Evolutionary conservation across 1,139 yeast species (phyloP).

Genomic region (Chernovozyma sophiae-reginae): DNA sequence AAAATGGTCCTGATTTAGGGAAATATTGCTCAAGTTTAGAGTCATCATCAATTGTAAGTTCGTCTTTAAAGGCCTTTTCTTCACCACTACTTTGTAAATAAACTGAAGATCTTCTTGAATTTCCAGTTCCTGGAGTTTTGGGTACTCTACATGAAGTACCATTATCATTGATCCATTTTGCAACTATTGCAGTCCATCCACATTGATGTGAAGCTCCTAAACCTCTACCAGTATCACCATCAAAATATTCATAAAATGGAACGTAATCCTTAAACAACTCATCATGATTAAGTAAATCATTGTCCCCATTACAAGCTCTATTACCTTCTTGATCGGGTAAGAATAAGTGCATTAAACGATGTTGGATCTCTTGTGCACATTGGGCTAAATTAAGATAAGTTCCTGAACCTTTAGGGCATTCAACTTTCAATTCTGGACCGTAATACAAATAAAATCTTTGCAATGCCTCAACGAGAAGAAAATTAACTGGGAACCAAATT

Average conservation of each 20-base stretch:
- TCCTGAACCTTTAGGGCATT: slow-evolving; percentile 90
- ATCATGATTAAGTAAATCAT: slow-evolving; percentile 60
- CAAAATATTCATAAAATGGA: slow-evolving; percentile 86
- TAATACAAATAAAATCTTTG: slow-evolving; percentile 88
- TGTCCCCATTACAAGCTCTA: slow-evolving; percentile 79
- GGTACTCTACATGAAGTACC: slow-evolving; percentile 64
- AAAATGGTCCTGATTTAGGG: slow-evolving; percentile 52
- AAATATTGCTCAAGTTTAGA: slow-evolving; percentile 31
- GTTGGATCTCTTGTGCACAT: slow-evolving; percentile 89
- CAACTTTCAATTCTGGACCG: slow-evolving; percentile 82
- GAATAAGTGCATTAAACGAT: slow-evolving; percentile 77
- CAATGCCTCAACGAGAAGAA: slow-evolving; percentile 80
- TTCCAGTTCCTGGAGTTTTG: slow-evolving; percentile 49
- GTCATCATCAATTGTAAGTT: slow-evolving; percentile 23
- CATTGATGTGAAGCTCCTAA: slow-evolving; percentile 94
- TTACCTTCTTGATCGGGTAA: slow-evolving; percentile 66
- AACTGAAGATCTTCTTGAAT: slow-evolving; percentile 23
- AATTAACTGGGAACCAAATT: slow-evolving; percentile 96
- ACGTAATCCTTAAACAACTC: slow-evolving; percentile 72
- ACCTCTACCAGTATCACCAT: slow-evolving; percentile 95
- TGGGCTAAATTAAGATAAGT: slow-evolving; percentile 78
- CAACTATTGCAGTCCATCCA: slow-evolving; percentile 96
- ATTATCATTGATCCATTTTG: slow-evolving; percentile 89
- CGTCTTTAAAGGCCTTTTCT: slow-evolving; percentile 8
- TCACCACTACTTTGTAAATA: slow-evolving; percentile 18